Evolutionary conservation across 1,284 basidiomycete genomes (phyloP), one percentile per base, ranked within the genome.

Genomic region (Xerocomus amazonicus): DNA sequence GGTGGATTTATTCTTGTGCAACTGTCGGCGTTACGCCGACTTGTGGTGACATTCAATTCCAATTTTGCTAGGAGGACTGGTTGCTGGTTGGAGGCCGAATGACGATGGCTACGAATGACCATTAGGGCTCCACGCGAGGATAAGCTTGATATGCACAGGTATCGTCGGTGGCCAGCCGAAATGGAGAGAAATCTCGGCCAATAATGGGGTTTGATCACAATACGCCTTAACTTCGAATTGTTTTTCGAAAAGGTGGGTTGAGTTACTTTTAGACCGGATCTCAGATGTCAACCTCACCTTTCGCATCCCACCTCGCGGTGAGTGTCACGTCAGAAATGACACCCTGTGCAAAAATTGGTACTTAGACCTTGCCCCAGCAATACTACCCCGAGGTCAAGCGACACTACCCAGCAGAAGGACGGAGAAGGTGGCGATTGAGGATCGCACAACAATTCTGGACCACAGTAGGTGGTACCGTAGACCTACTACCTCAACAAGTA

Each of bases 391-490:
- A 59, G 17, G 49, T 65, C n/a, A 75, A 73, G 52, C 55, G 52
- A 5, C 60, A 41, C 9, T 59, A 66, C 47, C 73, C 72, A 26
- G 52, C 58, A 14, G 73, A 73, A 54, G 72, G 73, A 28, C 68
- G 72, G n/a, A 68, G 77, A 17, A 61, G 54, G 40, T 69, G 70
- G 69, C 61, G 64, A 36, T 56, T 77, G 19, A 68, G 66, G 23
- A 60, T 70, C 28, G 69, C 69, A 29, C 64, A 71, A 9, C 58
- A 65, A 35, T 75, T 78, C 48, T 77, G 73, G 70, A 43, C 57
- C 10, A 53, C 67, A 26, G 34, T 43, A 17, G 43, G 63, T 41
- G 54, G 28, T 16, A 28, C 39, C n/a, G n/a, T n/a, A 28, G 47
- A 16, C 28, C 14, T 62, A 2, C 63, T 63, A 50, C 51, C 36